Conservation (phyloP, 176 grass and related monocot genomes). For the Secale cereale region DNA sequence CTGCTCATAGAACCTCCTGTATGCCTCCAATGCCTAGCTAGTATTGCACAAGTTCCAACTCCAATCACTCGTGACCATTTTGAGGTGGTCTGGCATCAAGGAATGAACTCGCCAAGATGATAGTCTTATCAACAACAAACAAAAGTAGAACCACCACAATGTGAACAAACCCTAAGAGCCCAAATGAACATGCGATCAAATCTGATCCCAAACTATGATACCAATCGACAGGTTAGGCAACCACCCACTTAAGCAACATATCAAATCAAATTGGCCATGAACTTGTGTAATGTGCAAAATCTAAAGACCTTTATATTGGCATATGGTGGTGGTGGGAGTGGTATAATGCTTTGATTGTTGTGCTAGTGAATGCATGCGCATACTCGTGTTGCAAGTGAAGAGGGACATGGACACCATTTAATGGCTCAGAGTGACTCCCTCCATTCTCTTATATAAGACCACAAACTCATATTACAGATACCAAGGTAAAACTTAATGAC, state of each 20-base stretch:
- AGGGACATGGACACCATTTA: neutral
- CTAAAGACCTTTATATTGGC: neutral
- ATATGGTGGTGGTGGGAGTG: neutral
- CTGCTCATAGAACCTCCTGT: neutral
- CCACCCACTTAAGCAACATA: neutral
- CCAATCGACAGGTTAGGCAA: neutral
- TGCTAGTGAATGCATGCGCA: neutral
- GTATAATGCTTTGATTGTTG: neutral
- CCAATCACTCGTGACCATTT: neutral
- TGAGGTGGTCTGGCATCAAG: rapidly evolving
- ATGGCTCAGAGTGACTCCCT: too few relatives aligned
- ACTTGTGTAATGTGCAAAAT: neutral
- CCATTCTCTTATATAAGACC: too few relatives aligned
- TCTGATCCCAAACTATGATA: neutral
- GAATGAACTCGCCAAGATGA: neutral
- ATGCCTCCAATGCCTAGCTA: neutral
- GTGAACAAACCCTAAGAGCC: neutral
- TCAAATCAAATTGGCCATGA: neutral
- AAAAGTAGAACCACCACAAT: too few relatives aligned
- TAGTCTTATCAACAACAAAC: too few relatives aligned
- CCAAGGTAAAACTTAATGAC: too few relatives aligned
- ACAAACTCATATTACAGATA: too few relatives aligned
- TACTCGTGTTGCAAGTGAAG: neutral
- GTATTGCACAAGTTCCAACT: neutral
- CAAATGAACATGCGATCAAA: too few relatives aligned